phyloP scores from a whole-genome alignment of 495 filamentous ascomycete species.

The Talaromyces stipitatus region DNA sequence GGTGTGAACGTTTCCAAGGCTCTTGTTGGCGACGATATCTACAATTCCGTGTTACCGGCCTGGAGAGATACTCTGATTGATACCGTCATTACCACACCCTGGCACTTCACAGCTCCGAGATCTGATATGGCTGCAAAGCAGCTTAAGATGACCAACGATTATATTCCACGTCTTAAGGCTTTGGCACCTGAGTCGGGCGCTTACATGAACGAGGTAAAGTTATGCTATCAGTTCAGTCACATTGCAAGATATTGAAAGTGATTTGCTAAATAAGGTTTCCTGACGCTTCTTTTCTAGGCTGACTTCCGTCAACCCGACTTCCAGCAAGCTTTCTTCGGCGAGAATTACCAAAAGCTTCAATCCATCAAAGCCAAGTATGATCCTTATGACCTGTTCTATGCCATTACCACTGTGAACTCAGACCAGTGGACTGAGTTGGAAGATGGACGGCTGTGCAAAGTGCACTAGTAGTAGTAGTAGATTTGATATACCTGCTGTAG shows the following conservation, averaged over 20 bases:
- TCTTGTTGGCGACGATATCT: constrained; percentile 34
- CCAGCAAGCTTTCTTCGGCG: constrained; percentile 44
- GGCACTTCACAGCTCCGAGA: constrained; percentile 34
- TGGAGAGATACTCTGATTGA: constrained; percentile 49
- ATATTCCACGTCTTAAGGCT: constrained; percentile 17
- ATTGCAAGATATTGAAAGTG: neutral
- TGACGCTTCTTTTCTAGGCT: constrained; percentile 4
- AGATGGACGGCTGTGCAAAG: constrained; percentile 30
- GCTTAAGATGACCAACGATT: constrained; percentile 2
- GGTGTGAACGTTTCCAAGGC: constrained; percentile 9
- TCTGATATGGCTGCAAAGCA: constrained; percentile 29
- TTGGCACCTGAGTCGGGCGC: constrained; percentile 21
- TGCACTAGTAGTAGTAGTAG: too few relatives aligned
- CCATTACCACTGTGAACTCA: constrained; percentile 50
- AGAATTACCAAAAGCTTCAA: constrained; percentile 28
- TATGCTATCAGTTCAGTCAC: neutral
- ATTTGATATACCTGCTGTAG: too few relatives aligned
- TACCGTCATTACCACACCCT: constrained; percentile 29
- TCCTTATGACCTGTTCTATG: constrained; percentile 52
- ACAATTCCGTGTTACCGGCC: constrained; percentile 49
- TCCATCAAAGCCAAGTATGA: constrained; percentile 44
- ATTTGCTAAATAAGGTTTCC: neutral
- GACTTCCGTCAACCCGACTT: constrained; percentile 45
- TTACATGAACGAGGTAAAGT: constrained; percentile 24
- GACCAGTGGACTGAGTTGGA: constrained; percentile 41